Evolutionary conservation across 2,329 filamentous ascomycete genomes (phyloP).

Genomic region (Tolypocladium pustulatum): DNA sequence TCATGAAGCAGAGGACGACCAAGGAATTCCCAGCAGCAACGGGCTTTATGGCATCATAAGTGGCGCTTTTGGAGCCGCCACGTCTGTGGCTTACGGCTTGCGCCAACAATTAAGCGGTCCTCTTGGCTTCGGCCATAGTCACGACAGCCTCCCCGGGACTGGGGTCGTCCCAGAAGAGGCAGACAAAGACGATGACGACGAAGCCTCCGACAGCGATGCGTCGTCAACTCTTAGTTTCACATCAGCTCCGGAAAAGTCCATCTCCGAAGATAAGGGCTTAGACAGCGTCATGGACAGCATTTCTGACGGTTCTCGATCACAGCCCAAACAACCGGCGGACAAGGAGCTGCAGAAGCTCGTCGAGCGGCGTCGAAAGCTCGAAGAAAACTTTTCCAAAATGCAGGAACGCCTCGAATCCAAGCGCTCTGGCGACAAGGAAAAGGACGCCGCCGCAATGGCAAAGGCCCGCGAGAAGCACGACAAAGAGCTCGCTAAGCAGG

Average conservation of each 20-base stretch:
- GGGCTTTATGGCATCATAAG: conserved; percentile 47
- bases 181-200: conserved; percentile 17
- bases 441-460: conserved; percentile 38
- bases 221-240: conserved; percentile 38
- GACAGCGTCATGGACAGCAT: conserved; percentile 15
- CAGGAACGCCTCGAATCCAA: conserved; percentile 35
- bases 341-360: conserved; percentile 57
- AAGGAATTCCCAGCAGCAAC: conserved; percentile 25
- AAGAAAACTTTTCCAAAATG: conserved; percentile 50
- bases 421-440: conserved; percentile 34
- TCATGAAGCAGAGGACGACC: conserved; percentile 12
- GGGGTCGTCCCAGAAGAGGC: conserved; percentile 13
- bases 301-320: conserved; percentile 29
- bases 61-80: conserved; percentile 39
- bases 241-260: conserved; percentile 31
- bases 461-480: conserved; percentile 56
- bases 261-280: conserved; percentile 16
- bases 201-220: conserved; percentile 25
- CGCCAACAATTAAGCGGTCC: conserved; percentile 17
- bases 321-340: conserved; percentile 27
- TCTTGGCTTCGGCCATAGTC: conserved; percentile 13
- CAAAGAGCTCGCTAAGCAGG: conserved; percentile 51
- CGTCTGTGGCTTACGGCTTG: conserved; percentile 29
- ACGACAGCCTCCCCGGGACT: conserved; percentile 14
- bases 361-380: conserved; percentile 48